Evolutionary conservation across 179 eudicot genomes (phyloP).

Genomic region (Beta corolliflora): DNA sequence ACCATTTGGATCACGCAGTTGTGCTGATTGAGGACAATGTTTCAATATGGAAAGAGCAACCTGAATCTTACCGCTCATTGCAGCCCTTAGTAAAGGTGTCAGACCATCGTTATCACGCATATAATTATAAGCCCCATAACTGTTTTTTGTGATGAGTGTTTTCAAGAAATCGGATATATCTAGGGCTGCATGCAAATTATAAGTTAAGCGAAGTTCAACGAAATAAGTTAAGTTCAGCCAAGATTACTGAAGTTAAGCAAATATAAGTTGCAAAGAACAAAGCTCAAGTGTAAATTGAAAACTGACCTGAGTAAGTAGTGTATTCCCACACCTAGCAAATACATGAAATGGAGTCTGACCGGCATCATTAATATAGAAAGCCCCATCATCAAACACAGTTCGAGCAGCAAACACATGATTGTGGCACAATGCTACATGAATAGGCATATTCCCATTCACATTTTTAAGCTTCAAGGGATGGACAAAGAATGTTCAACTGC

Average conservation of each 20-base stretch:
- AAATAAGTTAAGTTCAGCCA: not conserved
- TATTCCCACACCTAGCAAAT: not conserved
- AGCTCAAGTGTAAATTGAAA: not conserved
- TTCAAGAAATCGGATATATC: not conserved
- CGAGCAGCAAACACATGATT: not conserved
- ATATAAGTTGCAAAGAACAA: too few relatives aligned
- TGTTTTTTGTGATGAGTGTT: not conserved
- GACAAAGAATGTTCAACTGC: not conserved
- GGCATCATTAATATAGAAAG: slow-evolving; percentile 2
- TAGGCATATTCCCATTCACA: not conserved
- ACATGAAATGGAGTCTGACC: slow-evolving; percentile 25
- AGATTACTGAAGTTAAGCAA: too few relatives aligned
- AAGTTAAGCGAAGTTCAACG: too few relatives aligned
- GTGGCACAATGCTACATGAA: not conserved
- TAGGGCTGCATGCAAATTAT: not conserved
- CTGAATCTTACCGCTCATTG: slow-evolving; percentile 2
- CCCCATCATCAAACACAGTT: not conserved
- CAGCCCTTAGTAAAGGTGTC: slow-evolving; percentile 24
- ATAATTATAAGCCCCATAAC: not conserved
- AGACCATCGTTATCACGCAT: slow-evolving; percentile 21
- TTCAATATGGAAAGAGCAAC: not conserved
- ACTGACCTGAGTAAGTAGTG: not conserved
- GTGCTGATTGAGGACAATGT: slow-evolving; percentile 21
- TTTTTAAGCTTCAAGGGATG: not conserved
- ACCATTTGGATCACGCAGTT: slow-evolving; percentile 16